These are phyloP conservation scores for Aristolochia contorta DNA, from an alignment of 164 flowering plant genomes.

Conservation along the genomic window DNA sequence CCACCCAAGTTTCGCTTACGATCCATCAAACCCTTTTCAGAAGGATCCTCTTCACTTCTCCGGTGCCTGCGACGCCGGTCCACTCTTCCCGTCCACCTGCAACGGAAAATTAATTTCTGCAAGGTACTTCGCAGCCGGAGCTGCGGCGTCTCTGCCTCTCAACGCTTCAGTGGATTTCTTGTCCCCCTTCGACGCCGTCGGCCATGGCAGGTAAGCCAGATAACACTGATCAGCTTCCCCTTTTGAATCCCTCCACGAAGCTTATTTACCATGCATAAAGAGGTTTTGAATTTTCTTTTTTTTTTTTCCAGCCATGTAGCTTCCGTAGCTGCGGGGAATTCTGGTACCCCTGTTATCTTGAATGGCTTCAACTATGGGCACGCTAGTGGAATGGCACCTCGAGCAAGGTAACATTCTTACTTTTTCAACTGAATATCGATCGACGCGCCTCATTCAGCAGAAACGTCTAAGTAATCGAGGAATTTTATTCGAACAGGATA, in stretches of 20 bases:
- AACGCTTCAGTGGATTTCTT: constrained; percentile 54
- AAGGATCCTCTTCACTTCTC: constrained; percentile 34
- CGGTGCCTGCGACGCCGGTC: constrained; percentile 62
- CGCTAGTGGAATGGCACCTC: constrained; percentile 96
- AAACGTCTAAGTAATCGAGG: neutral
- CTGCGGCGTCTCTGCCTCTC: constrained; percentile 43
- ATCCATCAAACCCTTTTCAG: constrained; percentile 27
- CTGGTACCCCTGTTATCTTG: constrained; percentile 62
- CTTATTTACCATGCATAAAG: too few relatives aligned
- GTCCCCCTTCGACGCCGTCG: constrained; percentile 90
- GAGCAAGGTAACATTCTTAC: constrained; percentile 40
- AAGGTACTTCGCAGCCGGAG: constrained; percentile 77
- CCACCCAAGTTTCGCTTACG: constrained; percentile 78
- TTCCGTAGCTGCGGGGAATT: constrained; percentile 82
- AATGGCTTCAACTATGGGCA: constrained; percentile 68
- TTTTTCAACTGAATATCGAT: neutral
- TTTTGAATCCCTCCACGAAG: too few relatives aligned
- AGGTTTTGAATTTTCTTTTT: too few relatives aligned
- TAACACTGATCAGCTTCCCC: neutral
- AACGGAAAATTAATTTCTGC: constrained; percentile 89
- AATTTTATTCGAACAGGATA: constrained; percentile 33
- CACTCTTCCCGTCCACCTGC: constrained; percentile 53
- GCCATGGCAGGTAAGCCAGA: constrained; percentile 75
- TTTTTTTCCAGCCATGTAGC: constrained; percentile 70
- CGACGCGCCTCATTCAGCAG: neutral